Evolutionary conservation across 768 basidiomycete genomes (phyloP).

Genomic region (Tremella mesenterica): DNA sequence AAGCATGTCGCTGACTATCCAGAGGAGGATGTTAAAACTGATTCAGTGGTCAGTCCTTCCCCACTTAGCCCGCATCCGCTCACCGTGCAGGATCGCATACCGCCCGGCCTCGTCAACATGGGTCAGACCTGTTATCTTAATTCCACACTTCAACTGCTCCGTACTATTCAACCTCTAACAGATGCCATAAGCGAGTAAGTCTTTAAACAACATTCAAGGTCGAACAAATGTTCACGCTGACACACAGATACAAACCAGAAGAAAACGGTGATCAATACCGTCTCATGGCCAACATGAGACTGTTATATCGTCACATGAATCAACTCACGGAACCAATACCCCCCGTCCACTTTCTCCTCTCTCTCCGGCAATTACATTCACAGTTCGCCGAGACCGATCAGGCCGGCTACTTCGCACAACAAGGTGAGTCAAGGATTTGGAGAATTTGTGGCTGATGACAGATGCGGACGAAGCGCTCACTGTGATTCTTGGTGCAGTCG

Average conservation of each 20-base stretch:
- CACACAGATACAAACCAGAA: constrained; percentile 4
- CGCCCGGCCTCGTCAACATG: constrained; percentile 47
- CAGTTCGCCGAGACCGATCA: constrained; percentile 72
- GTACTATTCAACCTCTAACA: constrained; percentile 82
- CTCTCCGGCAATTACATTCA: constrained; percentile 66
- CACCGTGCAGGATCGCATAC: constrained; percentile 13
- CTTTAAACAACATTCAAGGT: neutral
- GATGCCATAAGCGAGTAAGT: constrained; percentile 57
- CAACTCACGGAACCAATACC: constrained; percentile 66
- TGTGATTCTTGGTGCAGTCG: constrained; percentile 29
- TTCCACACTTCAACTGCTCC: constrained; percentile 84
- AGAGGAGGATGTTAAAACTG: neutral
- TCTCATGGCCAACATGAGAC: constrained; percentile 53
- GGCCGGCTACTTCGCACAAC: constrained; percentile 65
- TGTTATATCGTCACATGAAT: constrained; percentile 65
- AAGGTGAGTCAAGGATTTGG: constrained; percentile 48
- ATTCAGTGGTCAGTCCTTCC: neutral
- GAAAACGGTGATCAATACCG: constrained; percentile 9
- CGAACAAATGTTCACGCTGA: neutral
- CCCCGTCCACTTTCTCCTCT: constrained; percentile 58
- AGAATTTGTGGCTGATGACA: constrained; percentile 2
- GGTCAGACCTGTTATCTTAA: constrained; percentile 99
- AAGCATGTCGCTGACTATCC: neutral
- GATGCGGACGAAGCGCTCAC: constrained; percentile 44
- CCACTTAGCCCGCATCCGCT: no score